Evolutionary conservation across 768 basidiomycete genomes (phyloP).

Genomic region (Collybiopsis luxurians): DNA sequence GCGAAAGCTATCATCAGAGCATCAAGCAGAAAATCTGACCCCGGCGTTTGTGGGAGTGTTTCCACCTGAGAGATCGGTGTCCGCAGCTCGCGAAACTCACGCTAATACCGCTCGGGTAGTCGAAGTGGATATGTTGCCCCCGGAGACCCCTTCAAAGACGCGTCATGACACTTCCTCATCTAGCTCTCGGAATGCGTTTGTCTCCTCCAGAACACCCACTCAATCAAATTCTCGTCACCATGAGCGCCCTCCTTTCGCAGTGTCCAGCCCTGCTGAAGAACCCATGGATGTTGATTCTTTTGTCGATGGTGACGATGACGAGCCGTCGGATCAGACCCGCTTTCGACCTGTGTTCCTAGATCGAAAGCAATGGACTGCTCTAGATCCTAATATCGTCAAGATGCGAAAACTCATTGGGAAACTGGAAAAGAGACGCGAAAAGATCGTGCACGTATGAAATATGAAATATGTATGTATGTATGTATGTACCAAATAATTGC

Average conservation of each 20-base stretch:
- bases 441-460: no score
- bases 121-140: background rate
- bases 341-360: conserved; percentile 12
- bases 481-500: no score
- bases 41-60: background rate
- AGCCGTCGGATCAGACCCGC: background rate
- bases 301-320: background rate
- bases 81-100: no score
- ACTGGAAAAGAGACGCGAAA: background rate
- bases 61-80: no score
- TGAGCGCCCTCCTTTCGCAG: background rate
- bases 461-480: no score
- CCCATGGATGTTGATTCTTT: background rate
- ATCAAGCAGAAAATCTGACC: background rate
- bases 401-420: background rate
- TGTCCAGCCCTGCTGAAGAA: no score
- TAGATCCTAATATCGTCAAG: conserved; percentile 3
- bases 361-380: conserved; percentile 7
- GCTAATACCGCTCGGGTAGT: no score
- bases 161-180: background rate
- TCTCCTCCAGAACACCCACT: background rate
- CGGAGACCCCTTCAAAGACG: background rate
- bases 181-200: no score
- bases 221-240: background rate
- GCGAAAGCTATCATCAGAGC: background rate